phyloP scores from a whole-genome alignment of 192 early-diverging fungal genomes.

The Backusella tarrabulga region DNA sequence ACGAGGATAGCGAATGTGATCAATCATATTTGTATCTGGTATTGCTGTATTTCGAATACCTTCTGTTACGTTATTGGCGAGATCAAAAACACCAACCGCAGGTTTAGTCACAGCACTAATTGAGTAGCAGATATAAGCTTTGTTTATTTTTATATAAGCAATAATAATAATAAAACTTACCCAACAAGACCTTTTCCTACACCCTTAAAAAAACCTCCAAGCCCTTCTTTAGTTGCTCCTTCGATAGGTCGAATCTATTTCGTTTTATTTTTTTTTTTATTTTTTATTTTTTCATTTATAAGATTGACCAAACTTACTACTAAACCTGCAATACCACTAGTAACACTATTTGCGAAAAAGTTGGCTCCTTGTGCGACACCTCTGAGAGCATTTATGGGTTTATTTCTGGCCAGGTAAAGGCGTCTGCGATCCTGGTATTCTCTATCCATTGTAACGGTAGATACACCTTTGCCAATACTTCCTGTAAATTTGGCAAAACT shows the following conservation, averaged over 20 bases:
- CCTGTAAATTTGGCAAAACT: constrained; percentile 95
- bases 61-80: constrained; percentile 91
- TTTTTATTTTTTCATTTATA: background rate
- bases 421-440: constrained; percentile 84
- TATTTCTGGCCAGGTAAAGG: constrained; percentile 76
- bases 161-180: constrained; percentile 34
- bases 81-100: constrained; percentile 91
- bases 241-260: constrained; percentile 72
- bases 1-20: constrained; percentile 84
- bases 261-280: background rate
- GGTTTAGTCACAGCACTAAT: constrained; percentile 88
- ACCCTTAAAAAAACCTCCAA: constrained; percentile 93
- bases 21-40: constrained; percentile 76
- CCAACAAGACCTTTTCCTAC: constrained; percentile 94
- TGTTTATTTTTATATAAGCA: background rate
- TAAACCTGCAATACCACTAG: constrained; percentile 86
- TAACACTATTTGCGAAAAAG: constrained; percentile 79
- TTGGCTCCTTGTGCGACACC: constrained; percentile 88
- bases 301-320: constrained; percentile 51
- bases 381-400: constrained; percentile 85
- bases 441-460: constrained; percentile 93
- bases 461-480: constrained; percentile 94
- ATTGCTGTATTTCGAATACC: constrained; percentile 95
- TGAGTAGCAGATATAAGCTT: background rate
- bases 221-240: constrained; percentile 85